These are phyloP conservation scores for Ceratocystis cubensis DNA, from an alignment of 2,329 filamentous ascomycete genomes.

Conservation along the genomic window DNA sequence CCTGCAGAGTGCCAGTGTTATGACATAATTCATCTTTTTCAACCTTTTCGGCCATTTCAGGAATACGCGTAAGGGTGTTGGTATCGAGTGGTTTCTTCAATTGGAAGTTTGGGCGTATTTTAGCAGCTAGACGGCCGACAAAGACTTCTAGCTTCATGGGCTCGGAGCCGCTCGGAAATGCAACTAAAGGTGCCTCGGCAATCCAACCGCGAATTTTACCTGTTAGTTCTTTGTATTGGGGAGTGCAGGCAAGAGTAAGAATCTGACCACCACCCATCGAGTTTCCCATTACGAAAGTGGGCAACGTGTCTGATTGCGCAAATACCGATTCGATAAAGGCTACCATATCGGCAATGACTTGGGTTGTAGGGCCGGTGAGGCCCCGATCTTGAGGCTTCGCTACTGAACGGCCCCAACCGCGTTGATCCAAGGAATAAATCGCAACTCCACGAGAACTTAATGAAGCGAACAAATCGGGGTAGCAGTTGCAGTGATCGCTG, in stretches of 20 bases:
- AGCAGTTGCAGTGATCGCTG: constrained; percentile 70
- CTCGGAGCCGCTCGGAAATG: constrained; percentile 51
- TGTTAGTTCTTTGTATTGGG: constrained; percentile 42
- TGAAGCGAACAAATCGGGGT: constrained; percentile 58
- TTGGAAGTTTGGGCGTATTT: constrained; percentile 54
- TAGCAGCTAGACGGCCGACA: constrained; percentile 54
- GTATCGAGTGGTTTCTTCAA: constrained; percentile 53
- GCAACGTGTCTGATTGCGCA: constrained; percentile 42
- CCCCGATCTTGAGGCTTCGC: constrained; percentile 50
- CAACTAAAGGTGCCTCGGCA: constrained; percentile 66
- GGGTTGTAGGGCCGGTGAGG: constrained; percentile 57
- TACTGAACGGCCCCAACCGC: constrained; percentile 73
- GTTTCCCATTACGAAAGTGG: constrained; percentile 78
- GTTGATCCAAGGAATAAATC: constrained; percentile 69
- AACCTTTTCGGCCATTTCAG: constrained; percentile 47
- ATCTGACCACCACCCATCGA: constrained; percentile 80
- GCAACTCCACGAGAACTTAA: constrained; percentile 62
- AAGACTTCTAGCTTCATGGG: constrained; percentile 52
- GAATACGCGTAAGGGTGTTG: constrained; percentile 54
- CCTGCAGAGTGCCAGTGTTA: constrained; percentile 75
- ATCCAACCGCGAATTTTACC: constrained; percentile 58
- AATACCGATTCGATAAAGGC: constrained; percentile 48
- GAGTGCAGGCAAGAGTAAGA: constrained; percentile 45
- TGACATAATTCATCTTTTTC: constrained; percentile 60
- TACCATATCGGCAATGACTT: constrained; percentile 65